Conservation (phyloP, 1,139 yeast species). For the Debaryomyces psychrophilus region DNA sequence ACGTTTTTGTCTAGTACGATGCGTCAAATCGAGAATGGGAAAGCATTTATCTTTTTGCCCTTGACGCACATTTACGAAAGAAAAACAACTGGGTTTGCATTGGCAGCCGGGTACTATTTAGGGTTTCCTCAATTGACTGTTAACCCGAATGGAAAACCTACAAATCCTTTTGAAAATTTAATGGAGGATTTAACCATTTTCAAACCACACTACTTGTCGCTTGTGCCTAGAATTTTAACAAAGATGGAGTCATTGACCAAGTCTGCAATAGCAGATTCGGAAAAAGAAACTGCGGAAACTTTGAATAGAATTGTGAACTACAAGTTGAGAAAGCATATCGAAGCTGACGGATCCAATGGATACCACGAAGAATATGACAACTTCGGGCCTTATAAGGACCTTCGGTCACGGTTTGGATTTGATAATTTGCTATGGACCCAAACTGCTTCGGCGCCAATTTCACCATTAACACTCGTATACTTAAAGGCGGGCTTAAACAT, state of each 20-base stretch:
- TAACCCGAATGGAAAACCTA: slow-evolving; percentile 30
- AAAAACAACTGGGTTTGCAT: slow-evolving; percentile 28
- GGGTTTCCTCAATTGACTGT: slow-evolving; percentile 44
- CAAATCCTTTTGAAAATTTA: slow-evolving; percentile 18
- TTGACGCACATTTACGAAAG: slow-evolving; percentile 72
- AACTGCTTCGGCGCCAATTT: slow-evolving; percentile 50
- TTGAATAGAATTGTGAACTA: slow-evolving; percentile 33
- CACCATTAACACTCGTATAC: slow-evolving; percentile 43
- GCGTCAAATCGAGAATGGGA: slow-evolving; percentile 15
- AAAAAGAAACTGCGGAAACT: slow-evolving; percentile 35
- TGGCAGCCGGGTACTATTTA: slow-evolving; percentile 34
- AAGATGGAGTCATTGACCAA: slow-evolving; percentile 50
- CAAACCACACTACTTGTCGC: slow-evolving; percentile 39
- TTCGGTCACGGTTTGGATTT: slow-evolving; percentile 31
- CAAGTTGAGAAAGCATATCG: slow-evolving; percentile 35
- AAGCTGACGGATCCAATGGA: slow-evolving; percentile 33
- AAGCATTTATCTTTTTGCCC: slow-evolving; percentile 53
- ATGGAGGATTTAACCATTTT: slow-evolving; percentile 41
- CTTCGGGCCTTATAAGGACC: slow-evolving; percentile 13
- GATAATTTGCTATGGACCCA: slow-evolving; percentile 29
- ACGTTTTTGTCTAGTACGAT: slow-evolving; percentile 27
- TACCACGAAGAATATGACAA: slow-evolving; percentile 23
- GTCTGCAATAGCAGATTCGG: slow-evolving; percentile 44
- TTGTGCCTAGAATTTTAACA: slow-evolving; percentile 45
- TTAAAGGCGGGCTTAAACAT: slow-evolving; percentile 42